Base-by-base conservation (phyloP, 441 rosid species). In the Jatropha multifida region DNA sequence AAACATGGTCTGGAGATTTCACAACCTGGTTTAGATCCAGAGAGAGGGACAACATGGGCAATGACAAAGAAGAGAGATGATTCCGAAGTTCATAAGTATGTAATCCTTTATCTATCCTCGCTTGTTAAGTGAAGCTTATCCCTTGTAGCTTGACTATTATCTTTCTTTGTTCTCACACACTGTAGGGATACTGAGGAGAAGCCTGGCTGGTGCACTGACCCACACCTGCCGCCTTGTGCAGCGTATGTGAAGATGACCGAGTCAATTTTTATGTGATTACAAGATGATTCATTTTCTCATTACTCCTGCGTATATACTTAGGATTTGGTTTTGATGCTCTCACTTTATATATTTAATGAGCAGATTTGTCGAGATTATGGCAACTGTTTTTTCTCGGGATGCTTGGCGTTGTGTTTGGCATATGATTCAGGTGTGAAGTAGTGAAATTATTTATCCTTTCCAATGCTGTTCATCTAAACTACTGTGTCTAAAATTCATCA, bases 401-500 rank as follows among this genome's bases (percentile, higher is more conserved):
- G 98, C 98, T 65, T 95, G 99, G 98, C 94, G 90, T 10, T 93
- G 99, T 80, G 97, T 89, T 73, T 95, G 98, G 99, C 80, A 95
- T 79, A 90, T 95, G 98, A 87, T 95, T 89, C 98, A 93, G 96
- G 99, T 85, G 71, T 52, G 71, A 17, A 68, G 49, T 23, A 48
- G 11, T 44, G 7, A 14, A 44, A 52, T 58, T 55, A 32, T 37
- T 49, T 60, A 3, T 48, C 69, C 61, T 37, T 38, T 18, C 60
- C 56, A 41, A 59, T n/a, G 55, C 72, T 76, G 38, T 27, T 66
- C 42, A 68, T 73, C 11, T 59, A 44, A 18, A 26, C 51, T 75
- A 72, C 52, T 51, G 18, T 71, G 46, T 73, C 56, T 59, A 63
- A 64, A 64, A 32, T 27, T 26, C 71, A 20, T 66, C 20, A 59